Evolutionary conservation across 1,284 basidiomycete species (phyloP).

Genomic region (Cutaneotrichosporon sp.): DNA sequence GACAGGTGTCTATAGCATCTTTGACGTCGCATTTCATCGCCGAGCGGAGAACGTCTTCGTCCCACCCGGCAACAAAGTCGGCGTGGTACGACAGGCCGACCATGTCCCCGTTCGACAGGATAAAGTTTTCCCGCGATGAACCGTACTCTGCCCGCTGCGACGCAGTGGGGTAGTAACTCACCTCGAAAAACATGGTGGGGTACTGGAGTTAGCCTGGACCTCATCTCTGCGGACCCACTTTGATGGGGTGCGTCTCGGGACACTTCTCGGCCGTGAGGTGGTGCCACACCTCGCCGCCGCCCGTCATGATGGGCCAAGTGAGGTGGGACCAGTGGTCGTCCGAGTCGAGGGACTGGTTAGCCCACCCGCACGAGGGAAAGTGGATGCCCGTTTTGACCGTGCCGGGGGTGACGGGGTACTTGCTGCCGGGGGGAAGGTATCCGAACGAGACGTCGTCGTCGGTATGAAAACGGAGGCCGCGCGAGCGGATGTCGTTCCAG

Average conservation of each 20-base stretch:
- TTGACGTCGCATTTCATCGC: slow-evolving; percentile 32
- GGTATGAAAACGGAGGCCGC: slow-evolving; percentile 1
- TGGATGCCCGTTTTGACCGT: slow-evolving; percentile 9
- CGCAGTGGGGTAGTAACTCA: slow-evolving; percentile 8
- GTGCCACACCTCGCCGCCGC: neutral
- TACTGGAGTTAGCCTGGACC: slow-evolving; percentile 6
- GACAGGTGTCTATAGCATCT: neutral
- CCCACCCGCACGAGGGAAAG: slow-evolving; percentile 41
- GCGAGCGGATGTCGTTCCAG: neutral
- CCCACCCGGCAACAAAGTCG: slow-evolving; percentile 48
- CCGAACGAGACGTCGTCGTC: slow-evolving; percentile 39
- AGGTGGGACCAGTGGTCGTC: slow-evolving; percentile 45
- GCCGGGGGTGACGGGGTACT: neutral
- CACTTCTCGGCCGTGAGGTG: slow-evolving; percentile 25
- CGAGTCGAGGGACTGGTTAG: slow-evolving; percentile 29
- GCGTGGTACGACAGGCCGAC: slow-evolving; percentile 47
- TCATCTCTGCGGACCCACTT: neutral
- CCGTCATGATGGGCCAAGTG: slow-evolving; percentile 42
- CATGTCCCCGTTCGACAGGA: slow-evolving; percentile 43
- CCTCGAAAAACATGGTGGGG: slow-evolving; percentile 47
- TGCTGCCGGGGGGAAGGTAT: slow-evolving; percentile 4
- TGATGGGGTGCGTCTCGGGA: slow-evolving; percentile 39
- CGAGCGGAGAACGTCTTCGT: slow-evolving; percentile 37
- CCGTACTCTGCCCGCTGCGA: slow-evolving; percentile 3
- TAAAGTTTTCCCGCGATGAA: slow-evolving; percentile 3